Evolutionary conservation across 2,329 filamentous ascomycete species (phyloP).

Genomic region (Nothomitra cinnamomea): DNA sequence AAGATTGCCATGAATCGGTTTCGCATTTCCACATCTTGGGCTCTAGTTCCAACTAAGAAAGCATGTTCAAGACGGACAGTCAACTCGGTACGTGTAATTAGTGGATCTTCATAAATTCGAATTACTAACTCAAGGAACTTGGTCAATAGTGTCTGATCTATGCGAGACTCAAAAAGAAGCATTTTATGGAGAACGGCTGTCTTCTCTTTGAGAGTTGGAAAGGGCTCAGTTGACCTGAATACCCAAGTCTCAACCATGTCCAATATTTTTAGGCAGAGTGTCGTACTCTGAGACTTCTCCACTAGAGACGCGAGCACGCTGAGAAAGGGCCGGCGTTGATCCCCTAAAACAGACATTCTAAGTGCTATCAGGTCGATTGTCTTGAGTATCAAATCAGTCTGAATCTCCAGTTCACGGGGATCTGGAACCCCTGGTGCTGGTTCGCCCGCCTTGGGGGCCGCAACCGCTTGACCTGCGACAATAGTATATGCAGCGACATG

Average conservation of each 20-base stretch:
- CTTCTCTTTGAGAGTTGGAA: conserved; percentile 96
- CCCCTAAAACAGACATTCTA: conserved; percentile 81
- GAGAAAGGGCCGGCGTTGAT: conserved; percentile 81
- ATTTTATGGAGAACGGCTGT: conserved; percentile 98
- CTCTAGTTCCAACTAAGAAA: conserved; percentile 87
- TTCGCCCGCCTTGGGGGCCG: conserved; percentile 34
- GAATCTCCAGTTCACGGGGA: conserved; percentile 69
- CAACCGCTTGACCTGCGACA: conserved; percentile 31
- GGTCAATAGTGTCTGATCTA: conserved; percentile 68
- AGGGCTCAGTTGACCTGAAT: conserved; percentile 85
- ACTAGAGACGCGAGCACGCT: conserved; percentile 90
- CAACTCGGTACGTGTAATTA: conserved; percentile 84
- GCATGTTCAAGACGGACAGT: conserved; percentile 96
- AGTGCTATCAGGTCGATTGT: conserved; percentile 83
- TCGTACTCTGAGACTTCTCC: conserved; percentile 78
- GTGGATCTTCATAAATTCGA: conserved; percentile 93
- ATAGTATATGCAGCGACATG: conserved; percentile 62
- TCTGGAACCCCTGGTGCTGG: conserved; percentile 42
- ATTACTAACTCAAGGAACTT: conserved; percentile 95
- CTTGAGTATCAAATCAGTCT: conserved; percentile 82
- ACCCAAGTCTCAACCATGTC: conserved; percentile 93
- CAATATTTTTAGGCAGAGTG: conserved; percentile 80
- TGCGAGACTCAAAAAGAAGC: conserved; percentile 79
- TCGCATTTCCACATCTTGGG: conserved; percentile 89
- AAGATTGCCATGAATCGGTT: conserved; percentile 95